Evolutionary conservation across 1,139 yeast species (phyloP).

Genomic region (Protomyces inundatus): DNA sequence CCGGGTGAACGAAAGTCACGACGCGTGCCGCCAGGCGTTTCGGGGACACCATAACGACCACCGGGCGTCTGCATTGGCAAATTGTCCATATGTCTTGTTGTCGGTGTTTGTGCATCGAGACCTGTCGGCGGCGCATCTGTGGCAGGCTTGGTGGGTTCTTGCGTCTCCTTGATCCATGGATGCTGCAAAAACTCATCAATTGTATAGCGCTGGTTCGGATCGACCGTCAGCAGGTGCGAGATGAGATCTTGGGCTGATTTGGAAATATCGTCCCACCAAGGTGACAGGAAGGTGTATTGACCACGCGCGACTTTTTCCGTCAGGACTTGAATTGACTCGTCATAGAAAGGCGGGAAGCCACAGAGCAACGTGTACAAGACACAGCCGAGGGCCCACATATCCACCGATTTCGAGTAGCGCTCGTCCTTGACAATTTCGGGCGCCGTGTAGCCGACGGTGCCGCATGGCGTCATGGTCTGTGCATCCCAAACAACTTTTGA

Average conservation of each 20-base stretch:
- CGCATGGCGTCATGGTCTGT: constrained; percentile 79
- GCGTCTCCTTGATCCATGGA: constrained; percentile 63
- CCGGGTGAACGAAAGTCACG: constrained; percentile 63
- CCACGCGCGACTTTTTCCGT: constrained; percentile 81
- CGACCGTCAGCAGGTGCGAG: constrained; percentile 67
- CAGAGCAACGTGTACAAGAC: constrained; percentile 81
- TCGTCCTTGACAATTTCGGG: constrained; percentile 90
- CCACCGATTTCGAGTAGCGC: constrained; percentile 81
- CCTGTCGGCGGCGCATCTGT: constrained; percentile 34
- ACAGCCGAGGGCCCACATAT: constrained; percentile 95
- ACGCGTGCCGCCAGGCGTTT: constrained; percentile 25
- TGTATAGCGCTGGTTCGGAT: constrained; percentile 69
- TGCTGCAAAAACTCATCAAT: constrained; percentile 65
- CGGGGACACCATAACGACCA: constrained; percentile 12
- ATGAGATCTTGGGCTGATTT: constrained; percentile 76
- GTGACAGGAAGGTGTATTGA: constrained; percentile 71
- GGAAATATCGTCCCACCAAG: constrained; percentile 97
- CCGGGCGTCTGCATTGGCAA: constrained; percentile 21
- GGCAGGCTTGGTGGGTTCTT: constrained; percentile 37
- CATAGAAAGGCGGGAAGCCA: constrained; percentile 96
- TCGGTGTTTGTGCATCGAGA: constrained; percentile 19
- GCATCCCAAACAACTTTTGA: constrained; percentile 72
- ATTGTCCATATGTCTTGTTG: constrained; percentile 9
- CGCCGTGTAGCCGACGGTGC: constrained; percentile 87
- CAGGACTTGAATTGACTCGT: constrained; percentile 73